A percentile compares a stretch with the other conserved stretches of the same genome.
Conservation (phyloP, 306 rosid species). For the Malus asiatica region DNA sequence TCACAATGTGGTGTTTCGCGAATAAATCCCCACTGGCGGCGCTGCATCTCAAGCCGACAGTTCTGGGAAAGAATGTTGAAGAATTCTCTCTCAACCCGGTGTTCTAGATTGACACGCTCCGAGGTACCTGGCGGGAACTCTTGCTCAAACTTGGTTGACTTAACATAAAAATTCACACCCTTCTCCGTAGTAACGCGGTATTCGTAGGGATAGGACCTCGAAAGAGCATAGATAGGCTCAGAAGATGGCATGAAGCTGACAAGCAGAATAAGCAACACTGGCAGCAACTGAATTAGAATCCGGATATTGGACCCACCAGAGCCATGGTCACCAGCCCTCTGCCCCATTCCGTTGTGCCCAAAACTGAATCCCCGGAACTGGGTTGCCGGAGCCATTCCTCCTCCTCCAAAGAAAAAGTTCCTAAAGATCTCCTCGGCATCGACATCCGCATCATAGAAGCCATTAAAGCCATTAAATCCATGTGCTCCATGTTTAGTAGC, state of each 20-base stretch:
- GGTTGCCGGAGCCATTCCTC: conserved; percentile 65
- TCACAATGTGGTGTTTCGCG: conserved; percentile 92
- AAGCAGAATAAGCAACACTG: conserved; percentile 60
- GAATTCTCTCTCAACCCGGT: conserved; percentile 66
- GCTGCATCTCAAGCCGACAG: conserved; percentile 74
- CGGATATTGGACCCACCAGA: conserved; percentile 63
- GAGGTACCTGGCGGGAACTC: conserved; percentile 43
- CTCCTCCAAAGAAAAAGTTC: conserved; percentile 83
- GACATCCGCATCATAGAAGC: conserved; percentile 68
- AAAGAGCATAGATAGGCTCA: conserved; percentile 53
- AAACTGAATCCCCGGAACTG: conserved; percentile 73
- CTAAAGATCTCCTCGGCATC: conserved; percentile 90
- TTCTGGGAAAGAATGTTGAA: conserved; percentile 63
- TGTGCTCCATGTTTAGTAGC: conserved; percentile 30
- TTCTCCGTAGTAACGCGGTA: conserved; percentile 47
- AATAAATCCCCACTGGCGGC: conserved; percentile 86
- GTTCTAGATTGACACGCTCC: conserved; percentile 45
- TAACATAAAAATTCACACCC: conserved; percentile 83
- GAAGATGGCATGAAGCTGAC: conserved; percentile 74
- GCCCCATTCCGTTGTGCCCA: conserved; percentile 54
- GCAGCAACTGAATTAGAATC: conserved; percentile 61
- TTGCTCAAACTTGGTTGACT: conserved; percentile 56
- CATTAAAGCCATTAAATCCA: conserved; percentile 58
- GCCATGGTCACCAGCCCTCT: conserved; percentile 45
- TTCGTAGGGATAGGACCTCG: conserved; percentile 63